Evolutionary conservation across 2,329 filamentous ascomycete genomes (phyloP).

Genomic region (Colletotrichum costaricense): DNA sequence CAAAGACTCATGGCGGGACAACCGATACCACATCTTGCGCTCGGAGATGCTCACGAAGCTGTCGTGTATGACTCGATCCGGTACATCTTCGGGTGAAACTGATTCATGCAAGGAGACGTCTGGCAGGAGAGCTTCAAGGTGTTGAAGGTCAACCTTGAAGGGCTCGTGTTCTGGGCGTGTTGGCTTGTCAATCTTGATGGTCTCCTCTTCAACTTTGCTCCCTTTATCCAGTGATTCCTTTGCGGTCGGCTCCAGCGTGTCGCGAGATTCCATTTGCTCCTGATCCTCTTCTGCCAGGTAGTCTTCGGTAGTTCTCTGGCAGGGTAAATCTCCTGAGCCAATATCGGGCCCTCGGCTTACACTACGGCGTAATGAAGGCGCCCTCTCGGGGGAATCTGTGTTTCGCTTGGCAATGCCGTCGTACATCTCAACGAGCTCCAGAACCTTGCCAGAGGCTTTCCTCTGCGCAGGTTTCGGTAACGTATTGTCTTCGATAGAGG

Average conservation of each 20-base stretch:
- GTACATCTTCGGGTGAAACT: slow-evolving; percentile 44
- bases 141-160: slow-evolving; percentile 46
- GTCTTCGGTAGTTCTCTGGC: not conserved
- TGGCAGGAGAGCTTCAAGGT: slow-evolving; percentile 49
- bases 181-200: slow-evolving; percentile 9
- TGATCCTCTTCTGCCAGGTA: not conserved
- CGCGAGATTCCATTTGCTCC: not conserved
- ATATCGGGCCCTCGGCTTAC: slow-evolving; percentile 10
- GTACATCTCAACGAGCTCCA: slow-evolving; percentile 61
- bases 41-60: slow-evolving; percentile 66
- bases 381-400: slow-evolving; percentile 4
- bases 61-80: slow-evolving; percentile 62
- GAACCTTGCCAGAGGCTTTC: slow-evolving; percentile 52
- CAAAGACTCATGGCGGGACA: slow-evolving; percentile 70
- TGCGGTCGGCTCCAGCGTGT: not conserved
- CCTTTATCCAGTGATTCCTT: not conserved
- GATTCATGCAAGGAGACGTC: slow-evolving; percentile 32
- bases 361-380: slow-evolving; percentile 3
- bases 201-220: not conserved
- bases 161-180: slow-evolving; percentile 25
- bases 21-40: slow-evolving; percentile 73
- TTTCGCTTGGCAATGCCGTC: slow-evolving; percentile 54
- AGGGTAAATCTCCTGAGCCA: not conserved
- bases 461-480: not conserved
- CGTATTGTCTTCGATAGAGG: slow-evolving; percentile 55